Evolutionary conservation across 345 rosid species (phyloP), one percentile per base, ranked within the genome.

Genomic region (Brassica juncea): DNA sequence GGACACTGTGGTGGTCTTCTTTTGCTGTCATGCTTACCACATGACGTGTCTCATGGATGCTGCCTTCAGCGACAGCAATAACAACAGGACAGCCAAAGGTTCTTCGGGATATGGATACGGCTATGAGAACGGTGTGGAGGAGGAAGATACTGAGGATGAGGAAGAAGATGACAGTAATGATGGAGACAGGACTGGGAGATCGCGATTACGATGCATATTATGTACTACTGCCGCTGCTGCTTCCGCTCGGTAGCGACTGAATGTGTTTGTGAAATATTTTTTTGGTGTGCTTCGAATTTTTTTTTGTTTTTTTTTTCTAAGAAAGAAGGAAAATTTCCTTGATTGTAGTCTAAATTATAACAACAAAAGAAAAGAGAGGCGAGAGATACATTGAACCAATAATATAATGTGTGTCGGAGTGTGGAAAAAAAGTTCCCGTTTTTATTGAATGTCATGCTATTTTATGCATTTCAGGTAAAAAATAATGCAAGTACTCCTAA

Each of bases 11-110:
- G 83, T 92, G 6, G 84, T 86, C 63, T 96, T 96, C 93, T 93
- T 92, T 81, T 96, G 99, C 80, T 93, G 99, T 68, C 99, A 96
- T 79, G 93, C 92, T 44, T 93, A 96, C 83, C 99, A 96, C 84
- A 82, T 70, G 87, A 80, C 80, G 21, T 96, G 99, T 75, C 92
- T 96, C 73, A 75, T 73, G 88, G 99, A 93, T 82, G 89, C 97
- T 21, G 86, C 89, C 79, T 88, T 89, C 11, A 88, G 88, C 4
- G 82, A 72, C 58, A 85, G 66, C 55, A 34, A 30, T 15, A 77
- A 75, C 75, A 82, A 88, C 63, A 84, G 86, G 72, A 83, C 70
- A 37, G 39, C 75, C 19, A 82, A 80, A 12, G 78, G 77, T 30
- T 81, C 85, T 35, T 70, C 78, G 12, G 83, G 72, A 8, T 82